Conservation (phyloP, 805 yeast genomes). For the Brettanomyces sp. region DNA sequence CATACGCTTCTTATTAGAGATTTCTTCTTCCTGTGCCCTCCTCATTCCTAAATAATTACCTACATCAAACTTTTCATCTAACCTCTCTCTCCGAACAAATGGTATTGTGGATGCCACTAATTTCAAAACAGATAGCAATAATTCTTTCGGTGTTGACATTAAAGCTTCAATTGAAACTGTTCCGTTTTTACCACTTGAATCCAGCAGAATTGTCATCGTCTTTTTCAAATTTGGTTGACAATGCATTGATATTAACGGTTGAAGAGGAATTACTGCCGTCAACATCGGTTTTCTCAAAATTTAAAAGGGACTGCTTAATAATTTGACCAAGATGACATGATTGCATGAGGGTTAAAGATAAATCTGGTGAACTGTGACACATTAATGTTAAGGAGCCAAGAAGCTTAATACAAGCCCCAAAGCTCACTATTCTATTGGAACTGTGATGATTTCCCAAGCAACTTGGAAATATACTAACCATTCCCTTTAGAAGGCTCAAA, state of each 20-base stretch:
- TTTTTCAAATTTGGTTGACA: background rate
- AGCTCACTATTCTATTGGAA: conserved; percentile 18
- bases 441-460: conserved; percentile 19
- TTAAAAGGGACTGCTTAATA: conserved; percentile 40
- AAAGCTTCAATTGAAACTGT: conserved; percentile 53
- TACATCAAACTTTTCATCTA: conserved; percentile 9
- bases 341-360: conserved; percentile 36
- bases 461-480: conserved; percentile 18
- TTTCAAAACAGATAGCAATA: conserved; percentile 43
- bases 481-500: conserved; percentile 25
- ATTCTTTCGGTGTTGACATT: conserved; percentile 65
- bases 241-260: background rate
- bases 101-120: conserved; percentile 56
- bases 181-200: too few species aligned
- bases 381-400: conserved; percentile 36
- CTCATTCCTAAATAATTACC: conserved; percentile 24
- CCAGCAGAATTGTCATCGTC: background rate
- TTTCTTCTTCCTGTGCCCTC: conserved; percentile 13
- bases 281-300: conserved; percentile 31
- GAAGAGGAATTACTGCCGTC: conserved; percentile 4
- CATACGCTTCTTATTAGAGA: conserved; percentile 25
- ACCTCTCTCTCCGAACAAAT: conserved; percentile 10
- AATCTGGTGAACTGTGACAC: conserved; percentile 33
- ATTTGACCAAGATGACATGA: conserved; percentile 39
- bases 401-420: conserved; percentile 31